Base-by-base conservation (phyloP, 768 basidiomycete species). In the Pholiota conissans region DNA sequence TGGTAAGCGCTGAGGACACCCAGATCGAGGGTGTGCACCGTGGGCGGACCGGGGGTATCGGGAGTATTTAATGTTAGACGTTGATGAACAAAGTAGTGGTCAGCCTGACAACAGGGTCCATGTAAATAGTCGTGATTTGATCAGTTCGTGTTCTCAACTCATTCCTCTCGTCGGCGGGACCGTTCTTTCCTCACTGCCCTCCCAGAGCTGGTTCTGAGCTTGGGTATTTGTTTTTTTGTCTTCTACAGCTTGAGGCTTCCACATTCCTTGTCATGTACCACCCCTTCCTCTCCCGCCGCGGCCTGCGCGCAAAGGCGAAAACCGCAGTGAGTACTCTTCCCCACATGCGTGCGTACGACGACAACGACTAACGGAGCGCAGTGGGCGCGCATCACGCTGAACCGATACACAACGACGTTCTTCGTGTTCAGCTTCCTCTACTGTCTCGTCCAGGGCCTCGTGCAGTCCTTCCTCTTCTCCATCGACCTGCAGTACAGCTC, bases 381-480 rank as follows among this genome's bases (percentile, higher is more conserved):
- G 78, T 74, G 74, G 56, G 58, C 71, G 26, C 72, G 72, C 14
- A 74, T 79, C 39, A 75, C 74, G 2, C 65, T 75, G 30, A 78
- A 72, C 57, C 69, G 71, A 14, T 63, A 70, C 58, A 77, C 78
- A n/a, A 66, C 73, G 29, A 66, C 75, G 0, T 86, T 84, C 70
- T 80, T 85, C 63, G 57, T 82, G 22, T 76, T 84, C 59, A 77
- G 75, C 35, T 72, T 84, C 55, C 16, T 82, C 46, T 77, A 80
- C 61, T 84, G 81, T 63, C 75, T 84, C 49, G 68, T 76, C 9
- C 83, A 84, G 57, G 83, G 79, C 56, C 67, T 80, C 54, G 68
- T 84, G 32, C 82, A 82, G 63, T 76, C 81, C 1, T 67, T 81
- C 16, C 72, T 84, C 10, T 80, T 73, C 64, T 71, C 71, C 20